phyloP scores from a whole-genome alignment of 345 rosid species.

The Citrus unshiu region DNA sequence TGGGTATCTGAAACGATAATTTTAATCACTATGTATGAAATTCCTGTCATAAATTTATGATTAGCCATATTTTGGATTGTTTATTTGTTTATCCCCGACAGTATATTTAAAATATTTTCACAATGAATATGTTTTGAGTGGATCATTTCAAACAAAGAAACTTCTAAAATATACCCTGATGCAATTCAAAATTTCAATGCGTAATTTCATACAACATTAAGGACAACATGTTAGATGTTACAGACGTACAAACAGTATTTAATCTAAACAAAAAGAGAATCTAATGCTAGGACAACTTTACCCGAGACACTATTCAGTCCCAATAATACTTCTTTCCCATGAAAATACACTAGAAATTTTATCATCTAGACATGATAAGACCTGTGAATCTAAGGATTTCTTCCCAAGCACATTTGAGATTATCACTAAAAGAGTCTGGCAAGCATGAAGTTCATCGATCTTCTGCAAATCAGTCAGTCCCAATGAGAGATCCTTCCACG shows the following conservation, averaged over 20 bases:
- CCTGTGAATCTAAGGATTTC: constrained; percentile 27
- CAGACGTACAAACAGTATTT: not conserved
- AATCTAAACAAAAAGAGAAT: not conserved
- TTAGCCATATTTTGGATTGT: no score
- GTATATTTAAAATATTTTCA: not conserved
- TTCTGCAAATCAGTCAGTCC: constrained; percentile 39
- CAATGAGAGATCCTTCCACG: constrained; percentile 54
- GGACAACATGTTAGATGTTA: not conserved
- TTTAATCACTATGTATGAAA: no score
- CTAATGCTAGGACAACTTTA: not conserved
- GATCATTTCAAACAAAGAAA: not conserved
- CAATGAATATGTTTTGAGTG: not conserved
- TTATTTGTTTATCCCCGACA: not conserved
- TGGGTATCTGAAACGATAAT: no score
- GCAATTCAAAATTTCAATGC: not conserved
- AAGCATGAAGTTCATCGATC: constrained; percentile 61
- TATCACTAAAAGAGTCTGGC: constrained; percentile 48
- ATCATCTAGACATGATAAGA: constrained; percentile 28
- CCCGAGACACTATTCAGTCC: constrained; percentile 3
- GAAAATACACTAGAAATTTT: constrained; percentile 38
- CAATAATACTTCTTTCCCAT: constrained; percentile 56
- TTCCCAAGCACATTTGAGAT: constrained; percentile 41
- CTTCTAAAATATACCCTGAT: not conserved
- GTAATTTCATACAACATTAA: not conserved
- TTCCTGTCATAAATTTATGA: no score